Percentiles rank a stretch among this genome's conserved stretches.
Conservation (phyloP, 2,329 filamentous ascomycete species). For the Sarocladium oryzae region DNA sequence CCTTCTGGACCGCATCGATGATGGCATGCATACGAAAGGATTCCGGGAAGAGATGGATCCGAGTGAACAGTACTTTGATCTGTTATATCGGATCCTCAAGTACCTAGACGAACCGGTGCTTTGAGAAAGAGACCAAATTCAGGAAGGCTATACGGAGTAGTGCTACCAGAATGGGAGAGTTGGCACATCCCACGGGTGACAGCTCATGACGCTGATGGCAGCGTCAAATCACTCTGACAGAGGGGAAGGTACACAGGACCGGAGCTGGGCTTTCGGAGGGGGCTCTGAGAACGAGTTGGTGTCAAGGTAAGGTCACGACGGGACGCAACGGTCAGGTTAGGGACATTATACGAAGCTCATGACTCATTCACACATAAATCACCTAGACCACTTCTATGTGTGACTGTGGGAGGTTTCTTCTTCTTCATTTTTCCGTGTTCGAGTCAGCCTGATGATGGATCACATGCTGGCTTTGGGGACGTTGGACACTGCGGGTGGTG, state of each 20-base stretch:
- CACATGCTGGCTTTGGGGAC: not conserved
- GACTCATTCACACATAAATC: not conserved
- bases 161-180: no score
- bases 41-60: slow-evolving; percentile 19
- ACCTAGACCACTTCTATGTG: no score
- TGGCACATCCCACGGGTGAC: no score
- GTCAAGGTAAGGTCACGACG: not conserved
- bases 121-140: slow-evolving; percentile 19
- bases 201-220: no score
- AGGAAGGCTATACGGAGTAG: not conserved
- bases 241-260: no score
- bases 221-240: no score
- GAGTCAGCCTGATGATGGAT: no score
- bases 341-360: not conserved
- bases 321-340: not conserved
- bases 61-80: slow-evolving; percentile 32
- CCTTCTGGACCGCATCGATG: slow-evolving; percentile 39
- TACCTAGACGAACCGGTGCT: slow-evolving; percentile 46
- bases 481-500: not conserved
- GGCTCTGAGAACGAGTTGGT: no score
- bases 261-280: no score
- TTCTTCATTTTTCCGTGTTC: no score
- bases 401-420: no score
- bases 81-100: slow-evolving; percentile 49
- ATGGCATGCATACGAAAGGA: slow-evolving; percentile 31